Evolutionary conservation across 2,329 filamentous ascomycete species (phyloP).

Genomic region (Sclerotinia minor): DNA sequence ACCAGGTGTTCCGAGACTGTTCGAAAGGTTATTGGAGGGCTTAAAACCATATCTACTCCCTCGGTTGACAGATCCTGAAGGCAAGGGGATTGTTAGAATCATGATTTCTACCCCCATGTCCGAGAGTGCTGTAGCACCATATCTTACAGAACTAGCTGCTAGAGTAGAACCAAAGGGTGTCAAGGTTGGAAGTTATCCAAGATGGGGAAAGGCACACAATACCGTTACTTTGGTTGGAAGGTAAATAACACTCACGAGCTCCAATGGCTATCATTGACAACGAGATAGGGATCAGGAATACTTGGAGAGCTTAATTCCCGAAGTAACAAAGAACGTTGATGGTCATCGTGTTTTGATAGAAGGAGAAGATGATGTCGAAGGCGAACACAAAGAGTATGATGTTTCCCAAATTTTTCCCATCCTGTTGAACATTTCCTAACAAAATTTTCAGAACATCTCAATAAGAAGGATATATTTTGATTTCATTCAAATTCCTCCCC

Average conservation of each 20-base stretch:
- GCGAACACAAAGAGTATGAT: constrained; percentile 28
- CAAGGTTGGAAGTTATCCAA: constrained; percentile 93
- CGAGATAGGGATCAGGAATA: constrained; percentile 64
- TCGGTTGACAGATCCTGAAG: constrained; percentile 75
- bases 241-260: constrained; percentile 42
- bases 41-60: constrained; percentile 70
- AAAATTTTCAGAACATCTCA: constrained; percentile 17
- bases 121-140: constrained; percentile 82
- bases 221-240: constrained; percentile 82
- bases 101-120: constrained; percentile 83
- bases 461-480: not conserved
- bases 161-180: constrained; percentile 73
- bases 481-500: not conserved
- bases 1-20: constrained; percentile 84
- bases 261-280: constrained; percentile 18
- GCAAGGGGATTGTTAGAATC: constrained; percentile 75
- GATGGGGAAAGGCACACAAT: constrained; percentile 85
- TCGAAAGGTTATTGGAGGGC: constrained; percentile 73
- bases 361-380: constrained; percentile 62
- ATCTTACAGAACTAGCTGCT: constrained; percentile 75
- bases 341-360: constrained; percentile 70
- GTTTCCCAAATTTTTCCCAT: not conserved
- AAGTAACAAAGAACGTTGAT: constrained; percentile 75
- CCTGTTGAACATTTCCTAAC: constrained; percentile 16
- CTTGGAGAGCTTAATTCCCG: constrained; percentile 74